phyloP scores from a whole-genome alignment of 73 alveolate genomes.

The Paramecium sexaurelia region DNA sequence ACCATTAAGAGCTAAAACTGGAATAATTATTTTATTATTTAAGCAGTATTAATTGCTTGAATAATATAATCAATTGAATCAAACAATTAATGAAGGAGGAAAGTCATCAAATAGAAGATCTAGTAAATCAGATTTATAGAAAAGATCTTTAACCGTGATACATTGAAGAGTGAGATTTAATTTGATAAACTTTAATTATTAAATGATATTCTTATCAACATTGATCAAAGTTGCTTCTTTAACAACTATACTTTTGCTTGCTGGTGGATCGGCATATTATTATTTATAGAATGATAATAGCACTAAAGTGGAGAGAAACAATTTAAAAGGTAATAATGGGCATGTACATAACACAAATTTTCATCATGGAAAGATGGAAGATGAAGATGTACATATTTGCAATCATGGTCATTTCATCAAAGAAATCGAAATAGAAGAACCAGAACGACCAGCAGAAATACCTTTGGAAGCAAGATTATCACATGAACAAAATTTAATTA shows the following conservation, averaged over 20 bases:
- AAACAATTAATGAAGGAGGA: not conserved
- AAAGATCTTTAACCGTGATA: not conserved
- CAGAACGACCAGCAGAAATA: not conserved
- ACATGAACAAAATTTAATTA: not conserved
- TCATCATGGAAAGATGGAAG: not conserved
- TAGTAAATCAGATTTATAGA: not conserved
- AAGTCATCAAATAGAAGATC: not conserved
- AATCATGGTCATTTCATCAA: not conserved
- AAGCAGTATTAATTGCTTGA: not conserved
- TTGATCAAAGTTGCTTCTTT: not conserved
- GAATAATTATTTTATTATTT: not conserved
- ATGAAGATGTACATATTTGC: not conserved
- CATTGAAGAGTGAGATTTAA: not conserved
- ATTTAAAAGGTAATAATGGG: not conserved
- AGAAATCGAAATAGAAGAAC: not conserved
- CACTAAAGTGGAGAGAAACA: not conserved
- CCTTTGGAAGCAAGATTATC: constrained; percentile 5
- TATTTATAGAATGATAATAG: not conserved
- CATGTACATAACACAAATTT: not conserved
- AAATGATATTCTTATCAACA: constrained; percentile 31
- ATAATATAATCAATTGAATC: not conserved
- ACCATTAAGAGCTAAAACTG: not conserved
- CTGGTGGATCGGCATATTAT: constrained; percentile 13
- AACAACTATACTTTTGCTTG: not conserved
- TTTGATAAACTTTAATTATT: not conserved